Base-by-base conservation (phyloP, 495 filamentous ascomycete genomes). In the Penicillium waksmanii region DNA sequence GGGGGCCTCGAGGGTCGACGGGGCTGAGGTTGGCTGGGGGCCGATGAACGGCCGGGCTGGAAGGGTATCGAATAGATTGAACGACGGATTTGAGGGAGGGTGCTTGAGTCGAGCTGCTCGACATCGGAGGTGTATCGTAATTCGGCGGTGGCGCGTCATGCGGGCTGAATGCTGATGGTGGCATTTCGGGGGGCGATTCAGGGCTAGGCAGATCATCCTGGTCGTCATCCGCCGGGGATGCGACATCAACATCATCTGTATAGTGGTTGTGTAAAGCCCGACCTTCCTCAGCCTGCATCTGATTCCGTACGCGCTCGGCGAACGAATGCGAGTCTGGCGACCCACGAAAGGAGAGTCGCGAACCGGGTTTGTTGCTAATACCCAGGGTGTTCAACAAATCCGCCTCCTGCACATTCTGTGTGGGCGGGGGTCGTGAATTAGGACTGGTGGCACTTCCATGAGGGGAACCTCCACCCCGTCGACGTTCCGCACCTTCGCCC, bases 251-350 rank as follows among this genome's bases (percentile, higher is more conserved):
- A 47, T 66, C 60, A 9, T 77, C 73, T 9, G 72, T 61, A 21
- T 72, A 69, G 23, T 62, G 69, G 25, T 84, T 74, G 13, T 87
- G 82, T 60, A 93, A 79, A 13, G 87, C 88, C 60, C 80, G 78
- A 6, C 86, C 90, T 74, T 93, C 90, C 18, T 89, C 89, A 25
- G 82, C 78, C 49, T 87, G 80, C 85, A 92, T 91, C 71, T 87
- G 81, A n/a, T 86, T 86, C 50, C 87, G 87, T 1, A 87, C 73
- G 46, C 78, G 76, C 42, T 80, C 77, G 8, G 82, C 80, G 62
- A 83, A 82, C 3, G 82, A 82, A 42, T 74, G 69, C 3, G 75
- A 73, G 18, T 77, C 77, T 1, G 75, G 62, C 18, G 76, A 77
- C 6, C 68, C 76, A 21, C 76, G 71, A 43, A 80, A 77, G 7